Evolutionary conservation across 2,329 filamentous ascomycete genomes (phyloP), one percentile per base, ranked within the genome.

Genomic region (Colletotrichum sp.): DNA sequence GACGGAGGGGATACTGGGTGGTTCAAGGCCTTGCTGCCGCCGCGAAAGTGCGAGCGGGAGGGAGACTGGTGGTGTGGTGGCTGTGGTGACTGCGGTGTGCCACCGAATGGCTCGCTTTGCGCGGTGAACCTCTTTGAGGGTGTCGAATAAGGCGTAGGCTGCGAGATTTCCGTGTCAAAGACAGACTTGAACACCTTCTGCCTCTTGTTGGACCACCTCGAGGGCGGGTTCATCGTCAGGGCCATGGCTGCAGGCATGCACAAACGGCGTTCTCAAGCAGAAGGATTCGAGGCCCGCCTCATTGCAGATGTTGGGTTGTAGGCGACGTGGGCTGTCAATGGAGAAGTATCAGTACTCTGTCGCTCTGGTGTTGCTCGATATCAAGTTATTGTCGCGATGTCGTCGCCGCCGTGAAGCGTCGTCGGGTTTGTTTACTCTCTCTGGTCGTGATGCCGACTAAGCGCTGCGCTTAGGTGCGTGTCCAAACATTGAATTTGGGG

Each of bases 111-210:
- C 79, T 88, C 86, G 18, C 86, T 86, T n/a, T 84, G 83, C 44
- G 85, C 84, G 6, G 86, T 79, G 72, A 86, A 86, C 57, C 83
- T 79, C 63, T 84, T 79, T 18, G 86, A 80, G 39, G 85, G 84
- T 16, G 84, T 86, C 26, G 84, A 82, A 67, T 83, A 82, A 44
- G 89, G 87, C 70, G 89, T 89, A 57, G 89, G 87, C 80, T 88
- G 88, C 18, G 87, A 87, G 78, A 87, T 79, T 75, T 90, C 87
- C 18, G 86, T 87, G 76, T 88, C 88, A 82, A 92, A 92, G 79
- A 92, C 89, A 30, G 90, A 91, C 77, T 86, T 86, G 79, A 92
- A 88, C 59, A 91, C 84, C 77, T 86, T 88, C 72, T 88, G 87
- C 79, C 86, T 89, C 76, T 69, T 76, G 69, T 62, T 67, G 63